Conservation (phyloP, 2,329 filamentous ascomycete species). For the Teratosphaeria pseudoeucalypti region DNA sequence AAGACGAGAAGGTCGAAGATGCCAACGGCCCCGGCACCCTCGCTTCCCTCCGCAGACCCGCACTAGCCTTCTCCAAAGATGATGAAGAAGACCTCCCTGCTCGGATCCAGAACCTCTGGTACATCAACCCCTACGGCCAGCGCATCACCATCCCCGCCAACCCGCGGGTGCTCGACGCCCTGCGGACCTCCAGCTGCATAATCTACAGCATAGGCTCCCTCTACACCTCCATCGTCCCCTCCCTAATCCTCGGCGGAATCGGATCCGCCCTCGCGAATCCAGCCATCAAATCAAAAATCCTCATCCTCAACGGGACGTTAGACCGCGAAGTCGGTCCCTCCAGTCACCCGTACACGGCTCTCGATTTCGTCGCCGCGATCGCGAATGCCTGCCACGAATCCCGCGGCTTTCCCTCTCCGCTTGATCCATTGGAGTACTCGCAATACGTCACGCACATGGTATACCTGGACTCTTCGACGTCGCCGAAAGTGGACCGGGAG, state of each 20-base stretch:
- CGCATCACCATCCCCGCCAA: slow-evolving; percentile 82
- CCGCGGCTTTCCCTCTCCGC: slow-evolving; percentile 29
- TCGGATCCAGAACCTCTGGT: slow-evolving; percentile 77
- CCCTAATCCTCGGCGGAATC: slow-evolving; percentile 65
- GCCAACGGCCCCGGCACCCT: slow-evolving; percentile 73
- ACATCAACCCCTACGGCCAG: slow-evolving; percentile 97
- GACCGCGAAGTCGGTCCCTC: slow-evolving; percentile 80
- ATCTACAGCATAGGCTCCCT: slow-evolving; percentile 91
- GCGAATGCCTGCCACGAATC: slow-evolving; percentile 63
- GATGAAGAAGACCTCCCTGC: slow-evolving; percentile 65
- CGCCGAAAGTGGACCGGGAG: slow-evolving; percentile 59
- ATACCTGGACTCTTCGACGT: slow-evolving; percentile 61
- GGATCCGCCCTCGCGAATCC: slow-evolving; percentile 48
- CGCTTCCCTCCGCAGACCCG: slow-evolving; percentile 66
- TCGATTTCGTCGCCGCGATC: slow-evolving; percentile 75
- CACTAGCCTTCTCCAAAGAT: slow-evolving; percentile 71
- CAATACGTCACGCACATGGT: slow-evolving; percentile 76
- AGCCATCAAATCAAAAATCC: slow-evolving; percentile 57
- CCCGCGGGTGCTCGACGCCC: slow-evolving; percentile 61
- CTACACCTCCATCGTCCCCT: slow-evolving; percentile 82
- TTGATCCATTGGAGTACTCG: slow-evolving; percentile 39
- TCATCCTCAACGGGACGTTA: slow-evolving; percentile 72
- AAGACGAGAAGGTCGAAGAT: slow-evolving; percentile 56
- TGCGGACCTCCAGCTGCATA: slow-evolving; percentile 55
- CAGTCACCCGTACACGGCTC: slow-evolving; percentile 53